These are phyloP conservation scores for Ogataea nitratoaversa DNA, from an alignment of 805 yeast genomes.

Conservation along the genomic window DNA sequence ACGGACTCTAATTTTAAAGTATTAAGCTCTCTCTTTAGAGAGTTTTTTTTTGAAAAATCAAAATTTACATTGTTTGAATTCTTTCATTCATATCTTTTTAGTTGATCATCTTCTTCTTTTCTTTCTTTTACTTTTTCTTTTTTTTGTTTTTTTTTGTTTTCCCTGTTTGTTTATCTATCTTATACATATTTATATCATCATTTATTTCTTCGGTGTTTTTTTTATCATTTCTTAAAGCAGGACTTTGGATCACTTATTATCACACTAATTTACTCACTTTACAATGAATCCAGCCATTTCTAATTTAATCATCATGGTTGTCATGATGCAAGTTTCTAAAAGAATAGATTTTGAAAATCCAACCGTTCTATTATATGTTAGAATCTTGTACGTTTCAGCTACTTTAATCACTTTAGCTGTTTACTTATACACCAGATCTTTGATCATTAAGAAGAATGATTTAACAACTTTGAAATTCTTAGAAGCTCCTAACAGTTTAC, in stretches of 20 bases:
- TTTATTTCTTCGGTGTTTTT: not conserved
- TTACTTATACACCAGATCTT: slow-evolving; percentile 58
- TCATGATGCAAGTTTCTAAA: slow-evolving; percentile 93
- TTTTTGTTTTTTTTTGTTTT: not conserved
- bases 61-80: not conserved
- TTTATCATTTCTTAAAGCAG: not conserved
- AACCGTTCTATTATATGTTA: slow-evolving; percentile 62
- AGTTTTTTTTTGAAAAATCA: not conserved
- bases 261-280: not conserved
- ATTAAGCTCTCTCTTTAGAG: no score
- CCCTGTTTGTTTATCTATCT: not conserved
- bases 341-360: slow-evolving; percentile 87
- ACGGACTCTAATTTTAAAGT: no score
- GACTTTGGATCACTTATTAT: not conserved
- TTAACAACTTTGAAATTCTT: slow-evolving; percentile 89
- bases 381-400: slow-evolving; percentile 66
- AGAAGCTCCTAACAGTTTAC: slow-evolving; percentile 75
- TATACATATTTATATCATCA: not conserved
- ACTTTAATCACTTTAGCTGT: slow-evolving; percentile 60
- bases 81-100: not conserved
- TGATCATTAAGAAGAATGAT: slow-evolving; percentile 75
- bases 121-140: not conserved
- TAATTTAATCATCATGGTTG: slow-evolving; percentile 85
- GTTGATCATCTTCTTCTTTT: not conserved
- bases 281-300: slow-evolving; percentile 83